These are phyloP conservation scores for Hypoxylon fuscum DNA, from an alignment of 495 filamentous ascomycete species.

Conservation along the genomic window DNA sequence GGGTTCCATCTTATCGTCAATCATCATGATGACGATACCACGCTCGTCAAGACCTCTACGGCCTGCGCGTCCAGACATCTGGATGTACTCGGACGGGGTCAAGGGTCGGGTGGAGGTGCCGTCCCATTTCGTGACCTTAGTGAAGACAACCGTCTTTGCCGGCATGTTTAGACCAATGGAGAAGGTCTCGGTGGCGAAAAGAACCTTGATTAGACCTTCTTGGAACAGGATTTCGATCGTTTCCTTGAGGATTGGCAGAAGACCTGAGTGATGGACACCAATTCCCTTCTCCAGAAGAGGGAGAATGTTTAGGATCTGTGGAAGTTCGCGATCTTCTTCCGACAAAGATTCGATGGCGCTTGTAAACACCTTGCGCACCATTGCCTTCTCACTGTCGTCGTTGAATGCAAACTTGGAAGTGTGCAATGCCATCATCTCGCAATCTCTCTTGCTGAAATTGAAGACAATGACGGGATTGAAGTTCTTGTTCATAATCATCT, in stretches of 20 bases:
- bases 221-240: conserved; percentile 99
- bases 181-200: conserved; percentile 98
- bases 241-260: conserved; percentile 96
- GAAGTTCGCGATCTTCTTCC: conserved; percentile 85
- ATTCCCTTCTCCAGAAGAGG: conserved; percentile 91
- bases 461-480: conserved; percentile 99
- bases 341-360: conserved; percentile 90
- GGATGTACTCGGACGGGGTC: conserved; percentile 95
- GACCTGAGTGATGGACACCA: conserved; percentile 95
- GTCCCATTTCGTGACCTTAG: conserved; percentile 93
- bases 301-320: conserved; percentile 90
- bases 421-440: conserved; percentile 83
- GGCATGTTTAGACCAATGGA: conserved; percentile 99
- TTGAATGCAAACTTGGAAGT: conserved; percentile 93
- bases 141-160: conserved; percentile 98
- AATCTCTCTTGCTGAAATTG: conserved; percentile 98
- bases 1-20: conserved; percentile 97
- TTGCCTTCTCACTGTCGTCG: conserved; percentile 91
- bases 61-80: conserved; percentile 97
- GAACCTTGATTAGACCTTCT: conserved; percentile 94
- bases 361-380: conserved; percentile 92
- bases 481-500: conserved; percentile 96
- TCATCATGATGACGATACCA: conserved; percentile 99
- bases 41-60: conserved; percentile 96
- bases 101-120: conserved; percentile 83